phyloP scores from a whole-genome alignment of 192 early-diverging fungal species.

The Backusella sp. region DNA sequence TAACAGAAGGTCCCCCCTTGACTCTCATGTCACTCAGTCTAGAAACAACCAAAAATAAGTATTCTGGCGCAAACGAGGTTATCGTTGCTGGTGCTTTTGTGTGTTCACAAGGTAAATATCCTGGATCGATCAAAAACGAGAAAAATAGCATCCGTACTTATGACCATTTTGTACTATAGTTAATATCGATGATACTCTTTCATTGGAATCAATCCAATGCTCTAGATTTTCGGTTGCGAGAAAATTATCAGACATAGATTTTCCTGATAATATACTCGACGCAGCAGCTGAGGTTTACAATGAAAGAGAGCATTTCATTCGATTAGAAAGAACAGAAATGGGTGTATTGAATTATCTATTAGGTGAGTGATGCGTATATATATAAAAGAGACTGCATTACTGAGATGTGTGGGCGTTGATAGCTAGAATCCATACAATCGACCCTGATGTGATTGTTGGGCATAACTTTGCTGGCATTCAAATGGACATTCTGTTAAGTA shows the following conservation, averaged over 20 bases:
- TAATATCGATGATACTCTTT: not conserved
- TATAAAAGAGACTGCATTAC: not conserved
- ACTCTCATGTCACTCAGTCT: conserved; percentile 81
- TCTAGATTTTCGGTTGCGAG: not conserved
- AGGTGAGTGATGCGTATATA: not conserved
- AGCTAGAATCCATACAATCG: conserved; percentile 67
- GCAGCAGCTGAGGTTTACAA: not conserved
- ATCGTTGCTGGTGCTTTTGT: conserved; percentile 70
- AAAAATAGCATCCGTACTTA: not conserved
- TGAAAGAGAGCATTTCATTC: not conserved
- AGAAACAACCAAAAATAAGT: conserved; percentile 74
- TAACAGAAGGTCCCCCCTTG: conserved; percentile 59
- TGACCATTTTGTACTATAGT: not conserved
- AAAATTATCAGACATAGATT: no score
- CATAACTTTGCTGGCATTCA: conserved; percentile 97
- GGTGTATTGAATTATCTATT: not conserved
- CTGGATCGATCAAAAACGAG: not conserved
- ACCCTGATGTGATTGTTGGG: conserved; percentile 93
- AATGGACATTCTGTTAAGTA: conserved; percentile 86
- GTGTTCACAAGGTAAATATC: conserved; percentile 36
- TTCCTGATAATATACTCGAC: not conserved
- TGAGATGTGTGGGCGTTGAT: conserved; percentile 41
- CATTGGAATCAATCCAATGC: not conserved
- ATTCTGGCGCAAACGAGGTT: conserved; percentile 81
- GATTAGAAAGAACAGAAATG: not conserved